Base-by-base conservation (phyloP, 2,329 filamentous ascomycete species). In the Ascochyta pisi region DNA sequence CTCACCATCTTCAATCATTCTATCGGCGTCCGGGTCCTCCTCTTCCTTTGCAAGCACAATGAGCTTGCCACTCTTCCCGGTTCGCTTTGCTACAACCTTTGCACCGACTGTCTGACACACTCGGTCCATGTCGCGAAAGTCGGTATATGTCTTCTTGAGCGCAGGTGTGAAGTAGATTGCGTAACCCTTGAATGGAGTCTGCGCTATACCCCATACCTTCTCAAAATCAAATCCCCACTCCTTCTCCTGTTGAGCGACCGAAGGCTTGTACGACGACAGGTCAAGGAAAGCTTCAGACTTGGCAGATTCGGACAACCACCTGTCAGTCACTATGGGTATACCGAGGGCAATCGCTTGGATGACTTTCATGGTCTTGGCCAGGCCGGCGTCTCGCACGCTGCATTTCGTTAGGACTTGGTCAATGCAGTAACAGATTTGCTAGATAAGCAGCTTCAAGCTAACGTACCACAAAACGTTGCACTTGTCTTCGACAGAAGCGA, bases 161-260 rank as follows among this genome's bases (percentile, higher is more conserved):
- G 72, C 65, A 9, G 73, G 73, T 0, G 81, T 83, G 66, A 83
- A 78, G 62, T 81, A 83, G 24, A 84, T 71, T 6, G 74, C 78
- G 60, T 79, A 80, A 55, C 79, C 79, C 1, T 73, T 54, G 65
- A 86, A 84, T 51, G 80, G 58, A 8, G 49, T 79, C 39, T 74
- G 70, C 2, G 78, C 70, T 33, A 71, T 61, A 5, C 60, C 55
- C 24, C 69, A 71, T 9, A 79, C 58, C 1, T 70, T 62, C 0
- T 57, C 51, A 4, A 80, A 62, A 22, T 66, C 73, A 42, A 77
- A 74, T 0, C 67, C 63, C 77, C 77, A 79, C 19, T 75, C 71
- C n/a, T 67, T 57, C 60, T 80, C 77, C 42, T 70, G 69, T 9
- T 62, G 58, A 2, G 67, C 56, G 29, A 71, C 69, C 12, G 60